Evolutionary conservation across 2,329 filamentous ascomycete genomes (phyloP).

Genomic region (Pyricularia sp.): DNA sequence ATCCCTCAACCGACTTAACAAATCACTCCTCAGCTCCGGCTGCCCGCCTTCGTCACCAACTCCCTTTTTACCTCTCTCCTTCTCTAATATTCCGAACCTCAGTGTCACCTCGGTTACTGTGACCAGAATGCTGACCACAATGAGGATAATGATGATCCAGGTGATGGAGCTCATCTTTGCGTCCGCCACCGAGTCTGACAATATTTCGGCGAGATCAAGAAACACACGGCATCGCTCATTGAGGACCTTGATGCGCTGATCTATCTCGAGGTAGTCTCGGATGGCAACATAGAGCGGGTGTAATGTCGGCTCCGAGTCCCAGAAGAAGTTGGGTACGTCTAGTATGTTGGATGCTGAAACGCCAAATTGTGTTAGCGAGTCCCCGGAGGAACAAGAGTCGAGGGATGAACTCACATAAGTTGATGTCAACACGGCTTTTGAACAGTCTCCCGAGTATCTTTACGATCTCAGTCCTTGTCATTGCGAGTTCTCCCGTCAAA

Average conservation of each 20-base stretch:
- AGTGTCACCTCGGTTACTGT: conserved; percentile 84
- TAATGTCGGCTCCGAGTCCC: conserved; percentile 91
- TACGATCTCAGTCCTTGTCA: conserved; percentile 87
- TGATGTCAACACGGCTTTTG: conserved; percentile 91
- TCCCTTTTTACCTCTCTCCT: conserved; percentile 23
- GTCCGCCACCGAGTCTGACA: conserved; percentile 86
- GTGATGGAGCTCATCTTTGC: conserved; percentile 94
- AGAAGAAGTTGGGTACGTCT: conserved; percentile 95
- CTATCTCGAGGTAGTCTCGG: conserved; percentile 95
- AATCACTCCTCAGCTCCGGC: conserved; percentile 1
- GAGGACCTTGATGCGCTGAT: conserved; percentile 88
- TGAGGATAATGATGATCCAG: conserved; percentile 96
- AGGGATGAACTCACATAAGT: conserved; percentile 64
- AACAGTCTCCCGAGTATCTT: conserved; percentile 86
- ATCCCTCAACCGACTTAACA: not conserved
- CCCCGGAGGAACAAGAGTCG: not conserved
- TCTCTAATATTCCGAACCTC: conserved; percentile 65
- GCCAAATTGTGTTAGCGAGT: conserved; percentile 9
- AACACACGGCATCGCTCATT: conserved; percentile 97
- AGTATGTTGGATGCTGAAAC: conserved; percentile 79
- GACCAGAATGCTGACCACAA: conserved; percentile 81
- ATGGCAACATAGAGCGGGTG: conserved; percentile 92
- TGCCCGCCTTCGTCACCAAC: not conserved
- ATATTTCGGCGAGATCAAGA: conserved; percentile 88
- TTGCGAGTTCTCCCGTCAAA: conserved; percentile 79